Evolutionary conservation across 1,139 yeast genomes (phyloP).

Genomic region (Kurtzmaniella natalensis): DNA sequence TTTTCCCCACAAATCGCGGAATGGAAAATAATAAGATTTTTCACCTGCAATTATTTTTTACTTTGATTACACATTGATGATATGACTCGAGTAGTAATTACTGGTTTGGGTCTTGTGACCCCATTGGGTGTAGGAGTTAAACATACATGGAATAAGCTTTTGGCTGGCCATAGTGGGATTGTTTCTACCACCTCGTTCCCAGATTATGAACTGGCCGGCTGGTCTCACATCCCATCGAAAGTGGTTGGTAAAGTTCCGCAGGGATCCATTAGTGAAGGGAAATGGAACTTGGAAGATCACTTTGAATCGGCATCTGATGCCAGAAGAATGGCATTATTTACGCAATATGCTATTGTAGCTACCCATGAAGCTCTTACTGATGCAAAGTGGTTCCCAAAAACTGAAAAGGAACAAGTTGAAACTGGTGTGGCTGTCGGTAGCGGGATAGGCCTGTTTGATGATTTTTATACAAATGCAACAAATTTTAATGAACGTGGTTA

Average conservation of each 20-base stretch:
- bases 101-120: conserved; percentile 83
- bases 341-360: conserved; percentile 78
- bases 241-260: conserved; percentile 72
- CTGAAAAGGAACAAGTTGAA: conserved; percentile 18
- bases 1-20: no score
- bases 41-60: no score
- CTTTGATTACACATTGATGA: background rate
- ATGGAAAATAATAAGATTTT: no score
- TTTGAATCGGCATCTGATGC: conserved; percentile 36
- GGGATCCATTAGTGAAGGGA: conserved; percentile 46
- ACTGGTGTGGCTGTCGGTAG: conserved; percentile 87
- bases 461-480: conserved; percentile 57
- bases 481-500: conserved; percentile 53
- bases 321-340: conserved; percentile 64
- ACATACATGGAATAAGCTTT: conserved; percentile 49
- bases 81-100: conserved; percentile 67
- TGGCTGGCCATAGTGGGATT: conserved; percentile 52
- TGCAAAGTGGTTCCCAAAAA: conserved; percentile 47
- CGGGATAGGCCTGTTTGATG: conserved; percentile 88
- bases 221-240: conserved; percentile 62
- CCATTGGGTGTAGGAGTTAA: conserved; percentile 76
- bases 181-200: conserved; percentile 49
- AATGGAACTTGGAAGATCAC: conserved; percentile 48
- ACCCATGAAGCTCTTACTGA: conserved; percentile 72
- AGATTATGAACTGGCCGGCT: conserved; percentile 40